Percentiles rank a stretch among this genome's conserved stretches.
Evolutionary conservation across 2,329 filamentous ascomycete genomes (phyloP).

Genomic region (Dichotomopilus funicola): DNA sequence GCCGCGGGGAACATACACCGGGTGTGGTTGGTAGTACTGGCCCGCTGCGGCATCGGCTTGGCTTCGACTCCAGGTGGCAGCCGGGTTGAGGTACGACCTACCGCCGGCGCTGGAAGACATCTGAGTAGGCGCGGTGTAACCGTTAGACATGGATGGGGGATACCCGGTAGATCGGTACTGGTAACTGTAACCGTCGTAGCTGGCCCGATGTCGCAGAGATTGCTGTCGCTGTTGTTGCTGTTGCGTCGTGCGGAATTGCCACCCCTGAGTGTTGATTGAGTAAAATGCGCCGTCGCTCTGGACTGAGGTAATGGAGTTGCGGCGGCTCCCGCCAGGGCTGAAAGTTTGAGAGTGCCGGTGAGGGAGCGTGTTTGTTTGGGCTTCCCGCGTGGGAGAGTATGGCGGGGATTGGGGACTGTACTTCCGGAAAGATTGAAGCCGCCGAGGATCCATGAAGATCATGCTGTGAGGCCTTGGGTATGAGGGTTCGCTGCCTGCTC

Average conservation of each 20-base stretch:
- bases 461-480: constrained; percentile 15
- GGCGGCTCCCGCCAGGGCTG: constrained; percentile 25
- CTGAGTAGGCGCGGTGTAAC: constrained; percentile 18
- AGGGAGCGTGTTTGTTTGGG: constrained; percentile 23
- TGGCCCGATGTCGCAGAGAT: constrained; percentile 29
- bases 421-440: constrained; percentile 23
- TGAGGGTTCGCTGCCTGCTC: constrained; percentile 5
- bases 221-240: constrained; percentile 2
- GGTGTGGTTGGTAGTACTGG: constrained; percentile 29
- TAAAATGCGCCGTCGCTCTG: constrained; percentile 19
- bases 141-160: constrained; percentile 26
- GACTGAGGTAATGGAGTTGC: constrained; percentile 29
- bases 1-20: constrained; percentile 30
- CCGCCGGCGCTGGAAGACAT: constrained; percentile 21
- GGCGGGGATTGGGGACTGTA: constrained; percentile 11
- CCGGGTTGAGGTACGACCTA: constrained; percentile 17
- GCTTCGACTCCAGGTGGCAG: constrained; percentile 23
- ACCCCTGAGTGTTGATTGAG: constrained; percentile 16
- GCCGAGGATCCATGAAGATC: constrained; percentile 23
- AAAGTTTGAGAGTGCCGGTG: constrained; percentile 24
- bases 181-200: constrained; percentile 27
- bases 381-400: constrained; percentile 25
- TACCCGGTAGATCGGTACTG: constrained; percentile 14
- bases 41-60: constrained; percentile 23
- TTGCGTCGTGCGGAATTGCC: constrained; percentile 16